These are phyloP conservation scores for Sporothrix schenckii DNA, from an alignment of 2,329 filamentous ascomycete species.

Conservation along the genomic window DNA sequence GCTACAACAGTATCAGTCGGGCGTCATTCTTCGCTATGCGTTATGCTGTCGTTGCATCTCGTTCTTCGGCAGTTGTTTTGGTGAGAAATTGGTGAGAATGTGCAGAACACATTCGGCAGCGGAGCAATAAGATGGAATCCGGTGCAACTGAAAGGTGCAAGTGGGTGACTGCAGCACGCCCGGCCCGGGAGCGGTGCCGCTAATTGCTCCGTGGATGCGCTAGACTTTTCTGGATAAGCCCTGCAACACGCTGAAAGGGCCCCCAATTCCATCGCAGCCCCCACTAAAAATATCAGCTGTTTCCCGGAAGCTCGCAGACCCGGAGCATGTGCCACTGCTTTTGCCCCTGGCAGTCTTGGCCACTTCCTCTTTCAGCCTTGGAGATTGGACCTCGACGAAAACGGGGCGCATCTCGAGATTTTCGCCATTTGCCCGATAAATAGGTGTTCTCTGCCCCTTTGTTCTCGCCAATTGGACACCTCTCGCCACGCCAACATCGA, in stretches of 20 bases:
- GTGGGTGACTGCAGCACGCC: background rate
- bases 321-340: constrained; percentile 4
- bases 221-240: constrained; percentile 5
- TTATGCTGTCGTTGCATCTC: background rate
- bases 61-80: background rate
- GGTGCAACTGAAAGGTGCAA: background rate
- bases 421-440: background rate
- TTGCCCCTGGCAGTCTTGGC: background rate
- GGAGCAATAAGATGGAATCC: constrained; percentile 22
- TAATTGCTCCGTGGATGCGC: constrained; percentile 25
- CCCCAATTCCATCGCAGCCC: background rate
- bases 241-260: background rate
- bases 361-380: background rate
- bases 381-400: background rate
- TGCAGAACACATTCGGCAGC: background rate
- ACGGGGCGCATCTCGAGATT: background rate
- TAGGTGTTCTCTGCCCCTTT: background rate
- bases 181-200: constrained; percentile 10
- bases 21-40: too few species aligned
- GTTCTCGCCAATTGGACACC: background rate
- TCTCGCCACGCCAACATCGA: background rate
- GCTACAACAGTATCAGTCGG: too few species aligned
- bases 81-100: background rate
- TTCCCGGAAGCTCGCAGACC: constrained; percentile 12
- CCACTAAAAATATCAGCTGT: constrained; percentile 2